phyloP scores from a whole-genome alignment of 2,329 filamentous ascomycete species.

The Aspergillus sp. region DNA sequence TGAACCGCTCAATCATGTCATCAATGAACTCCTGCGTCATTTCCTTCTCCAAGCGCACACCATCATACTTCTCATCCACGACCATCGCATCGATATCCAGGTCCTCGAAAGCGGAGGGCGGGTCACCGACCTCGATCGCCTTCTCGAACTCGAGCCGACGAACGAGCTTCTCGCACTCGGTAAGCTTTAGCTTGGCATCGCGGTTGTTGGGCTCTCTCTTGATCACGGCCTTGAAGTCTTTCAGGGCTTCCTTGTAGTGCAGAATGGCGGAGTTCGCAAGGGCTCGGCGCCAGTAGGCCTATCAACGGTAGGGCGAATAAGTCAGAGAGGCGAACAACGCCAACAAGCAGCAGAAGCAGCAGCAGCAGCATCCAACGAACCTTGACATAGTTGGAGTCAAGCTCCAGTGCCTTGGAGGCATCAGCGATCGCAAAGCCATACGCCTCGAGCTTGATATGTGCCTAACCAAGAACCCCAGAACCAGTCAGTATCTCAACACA shows the following conservation, averaged over 20 bases:
- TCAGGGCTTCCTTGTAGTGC: constrained; percentile 80
- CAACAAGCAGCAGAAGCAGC: too few relatives aligned
- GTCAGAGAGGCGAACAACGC: constrained; percentile 3
- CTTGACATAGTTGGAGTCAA: constrained; percentile 88
- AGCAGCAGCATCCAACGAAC: constrained; percentile 47
- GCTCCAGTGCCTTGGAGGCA: constrained; percentile 84
- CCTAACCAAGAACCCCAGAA: constrained; percentile 53
- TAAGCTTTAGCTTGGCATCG: constrained; percentile 84
- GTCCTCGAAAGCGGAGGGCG: constrained; percentile 87
- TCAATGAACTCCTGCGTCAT: constrained; percentile 98
- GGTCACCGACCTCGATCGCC: constrained; percentile 90
- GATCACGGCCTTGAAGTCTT: constrained; percentile 89
- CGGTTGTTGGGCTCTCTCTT: constrained; percentile 85
- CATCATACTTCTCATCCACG: constrained; percentile 84
- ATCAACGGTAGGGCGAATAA: constrained; percentile 2
- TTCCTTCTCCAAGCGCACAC: constrained; percentile 69
- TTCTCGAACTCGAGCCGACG: constrained; percentile 90
- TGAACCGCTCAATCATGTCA: constrained; percentile 96
- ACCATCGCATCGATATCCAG: constrained; percentile 83
- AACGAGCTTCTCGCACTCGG: constrained; percentile 93
- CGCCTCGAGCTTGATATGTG: constrained; percentile 91
- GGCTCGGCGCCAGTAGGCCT: constrained; percentile 94
- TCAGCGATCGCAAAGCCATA: constrained; percentile 92
- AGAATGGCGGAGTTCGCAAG: constrained; percentile 90
- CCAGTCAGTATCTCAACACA: constrained; percentile 16